phyloP scores from a whole-genome alignment of 176 grass and related monocot genomes.

The Neostapfia colusana region DNA sequence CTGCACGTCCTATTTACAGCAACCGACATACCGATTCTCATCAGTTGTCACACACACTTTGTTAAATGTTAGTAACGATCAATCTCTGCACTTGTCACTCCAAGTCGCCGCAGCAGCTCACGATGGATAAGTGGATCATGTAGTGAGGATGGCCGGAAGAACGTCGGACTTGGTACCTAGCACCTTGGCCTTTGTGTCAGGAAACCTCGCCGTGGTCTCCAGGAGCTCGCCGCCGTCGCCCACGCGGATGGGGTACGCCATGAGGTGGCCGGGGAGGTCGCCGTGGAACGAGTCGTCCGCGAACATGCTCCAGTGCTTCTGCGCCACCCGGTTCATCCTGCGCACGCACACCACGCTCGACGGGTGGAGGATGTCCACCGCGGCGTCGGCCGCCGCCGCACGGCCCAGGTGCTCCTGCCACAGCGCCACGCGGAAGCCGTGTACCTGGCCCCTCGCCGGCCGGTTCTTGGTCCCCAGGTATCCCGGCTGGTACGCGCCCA shows the following conservation, averaged over 20 bases:
- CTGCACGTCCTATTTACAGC: too few species aligned
- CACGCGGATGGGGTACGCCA: constrained; percentile 53
- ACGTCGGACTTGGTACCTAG: constrained; percentile 41
- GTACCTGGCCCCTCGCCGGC: constrained; percentile 44
- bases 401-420: constrained; percentile 63
- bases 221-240: constrained; percentile 28
- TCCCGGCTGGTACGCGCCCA: constrained; percentile 66
- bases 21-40: too few species aligned
- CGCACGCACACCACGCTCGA: constrained; percentile 42
- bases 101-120: too few species aligned
- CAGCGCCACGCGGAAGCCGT: constrained; percentile 54
- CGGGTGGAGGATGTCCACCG: constrained; percentile 21
- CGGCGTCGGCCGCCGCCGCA: neutral
- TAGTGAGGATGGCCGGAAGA: constrained; percentile 65
- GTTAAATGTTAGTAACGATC: too few species aligned
- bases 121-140: constrained; percentile 34
- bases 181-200: constrained; percentile 56
- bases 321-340: constrained; percentile 40
- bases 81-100: too few species aligned
- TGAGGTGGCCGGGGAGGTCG: constrained; percentile 63
- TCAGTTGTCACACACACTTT: too few species aligned
- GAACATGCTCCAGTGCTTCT: constrained; percentile 49
- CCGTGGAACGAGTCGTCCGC: constrained; percentile 1
- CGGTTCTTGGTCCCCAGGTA: constrained; percentile 26
- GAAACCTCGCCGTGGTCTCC: constrained; percentile 33